Conservation (phyloP, 495 filamentous ascomycete genomes). For the Rhypophila decipiens region DNA sequence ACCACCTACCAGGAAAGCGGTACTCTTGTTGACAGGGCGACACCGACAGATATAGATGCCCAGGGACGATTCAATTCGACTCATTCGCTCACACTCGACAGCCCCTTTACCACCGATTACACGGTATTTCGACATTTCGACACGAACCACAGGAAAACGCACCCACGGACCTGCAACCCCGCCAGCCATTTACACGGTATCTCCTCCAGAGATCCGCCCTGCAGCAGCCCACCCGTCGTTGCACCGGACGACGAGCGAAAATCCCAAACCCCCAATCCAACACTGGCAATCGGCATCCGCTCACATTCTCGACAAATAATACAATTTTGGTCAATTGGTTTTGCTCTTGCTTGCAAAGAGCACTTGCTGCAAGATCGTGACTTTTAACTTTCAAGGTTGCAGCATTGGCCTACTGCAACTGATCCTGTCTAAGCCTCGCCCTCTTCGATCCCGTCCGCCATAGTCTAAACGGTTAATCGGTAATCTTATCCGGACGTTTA, state of each 20-base stretch:
- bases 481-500: neutral
- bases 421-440: no score
- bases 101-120: no score
- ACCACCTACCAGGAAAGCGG: neutral
- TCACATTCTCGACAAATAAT: neutral
- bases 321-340: constrained; percentile 7
- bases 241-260: constrained; percentile 32
- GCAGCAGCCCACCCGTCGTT: constrained; percentile 22
- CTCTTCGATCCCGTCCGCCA: no score
- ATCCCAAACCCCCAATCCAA: neutral
- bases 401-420: constrained; percentile 17
- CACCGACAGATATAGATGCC: no score
- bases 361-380: no score
- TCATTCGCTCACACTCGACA: no score
- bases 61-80: no score
- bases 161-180: neutral
- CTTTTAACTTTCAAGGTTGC: constrained; percentile 2
- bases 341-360: no score
- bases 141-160: neutral
- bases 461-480: no score
- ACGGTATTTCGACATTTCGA: no score
- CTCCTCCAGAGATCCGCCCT: neutral
- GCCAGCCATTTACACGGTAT: constrained; percentile 9
- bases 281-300: no score
- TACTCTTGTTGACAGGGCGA: no score